Evolutionary conservation across 306 rosid genomes (phyloP), one percentile per base, ranked within the genome.

Genomic region (Sesbania bispinosa): DNA sequence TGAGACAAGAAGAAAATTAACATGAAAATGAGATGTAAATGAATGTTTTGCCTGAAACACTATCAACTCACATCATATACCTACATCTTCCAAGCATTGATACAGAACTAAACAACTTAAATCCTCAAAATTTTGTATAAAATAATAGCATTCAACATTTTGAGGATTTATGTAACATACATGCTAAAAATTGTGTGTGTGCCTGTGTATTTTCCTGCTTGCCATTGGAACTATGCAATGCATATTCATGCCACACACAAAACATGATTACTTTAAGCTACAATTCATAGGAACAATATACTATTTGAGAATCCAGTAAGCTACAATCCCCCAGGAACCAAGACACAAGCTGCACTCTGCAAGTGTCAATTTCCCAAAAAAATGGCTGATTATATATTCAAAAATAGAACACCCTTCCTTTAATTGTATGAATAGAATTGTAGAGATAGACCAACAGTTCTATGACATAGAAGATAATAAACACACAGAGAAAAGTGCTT

Each of bases 301-400:
- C 51, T 30, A 39, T 18, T 58, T 23, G 33, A 20, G 41, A 66
- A 71, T 53, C 32, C 9, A 24, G 58, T 36, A 54, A 18, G 77
- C n/a, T n/a, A n/a, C n/a, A 94, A 94, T 67, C 99, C 99, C 74
- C 99, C 99, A 14, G 99, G 99, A 85, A 94, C 96, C 88, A 94
- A 78, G 69, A 94, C 91, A 53, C 99, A 94, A 29, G 90, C 88
- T 35, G 99, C 99, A 55, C 81, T 81, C 99, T 94, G 89, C 75
- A 78, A 63, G 78, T 59, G 45, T 18, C 61, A 78, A 52, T 60
- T 26, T 77, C 55, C 46, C 61, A 67, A 33, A 60, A n/a, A n/a
- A 65, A 50, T 36, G 24, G 60, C 36, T 57, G 71, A 69, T 67
- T 53, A 57, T 39, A 43, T 20, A 74, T 66, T 63, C 14, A 35